Conservation (phyloP, 352 stramenopile genomes). For the Phytophthora chlamydospora region DNA sequence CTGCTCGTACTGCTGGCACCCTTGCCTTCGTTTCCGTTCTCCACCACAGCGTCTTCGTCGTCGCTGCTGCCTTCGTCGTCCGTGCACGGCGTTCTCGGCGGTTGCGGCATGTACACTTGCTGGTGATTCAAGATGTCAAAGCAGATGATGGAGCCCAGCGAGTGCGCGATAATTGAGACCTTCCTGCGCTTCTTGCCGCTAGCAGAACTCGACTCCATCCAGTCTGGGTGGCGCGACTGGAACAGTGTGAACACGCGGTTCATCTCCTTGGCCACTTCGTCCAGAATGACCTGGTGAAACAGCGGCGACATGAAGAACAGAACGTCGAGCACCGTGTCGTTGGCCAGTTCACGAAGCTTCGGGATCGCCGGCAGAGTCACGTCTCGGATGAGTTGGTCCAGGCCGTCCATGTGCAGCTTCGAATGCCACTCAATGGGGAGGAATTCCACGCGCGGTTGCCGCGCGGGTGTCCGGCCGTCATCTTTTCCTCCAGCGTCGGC, state of each 20-base stretch:
- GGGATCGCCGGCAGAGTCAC: conserved; percentile 89
- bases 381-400: conserved; percentile 74
- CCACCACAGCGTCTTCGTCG: conserved; percentile 37
- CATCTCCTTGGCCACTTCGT: conserved; percentile 92
- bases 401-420: conserved; percentile 81
- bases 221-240: conserved; percentile 61
- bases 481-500: conserved; percentile 16
- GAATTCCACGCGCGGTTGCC: conserved; percentile 66
- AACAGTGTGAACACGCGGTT: conserved; percentile 89
- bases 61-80: conserved; percentile 45
- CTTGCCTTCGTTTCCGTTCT: conserved; percentile 24
- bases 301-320: conserved; percentile 94
- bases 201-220: conserved; percentile 29
- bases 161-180: conserved; percentile 89
- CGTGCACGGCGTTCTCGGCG: conserved; percentile 31
- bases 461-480: conserved; percentile 6
- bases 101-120: conserved; percentile 45
- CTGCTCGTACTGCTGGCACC: conserved; percentile 24
- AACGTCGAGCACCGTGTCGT: conserved; percentile 93
- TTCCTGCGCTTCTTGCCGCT: conserved; percentile 56
- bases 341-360: conserved; percentile 91
- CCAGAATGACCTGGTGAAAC: conserved; percentile 92
- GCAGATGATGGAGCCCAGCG: conserved; percentile 91
- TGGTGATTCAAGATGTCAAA: conserved; percentile 92
- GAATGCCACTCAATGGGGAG: conserved; percentile 89